Evolutionary conservation across 169 alveolate species (phyloP).

Genomic region (Cryptosporidium xiaoi): DNA sequence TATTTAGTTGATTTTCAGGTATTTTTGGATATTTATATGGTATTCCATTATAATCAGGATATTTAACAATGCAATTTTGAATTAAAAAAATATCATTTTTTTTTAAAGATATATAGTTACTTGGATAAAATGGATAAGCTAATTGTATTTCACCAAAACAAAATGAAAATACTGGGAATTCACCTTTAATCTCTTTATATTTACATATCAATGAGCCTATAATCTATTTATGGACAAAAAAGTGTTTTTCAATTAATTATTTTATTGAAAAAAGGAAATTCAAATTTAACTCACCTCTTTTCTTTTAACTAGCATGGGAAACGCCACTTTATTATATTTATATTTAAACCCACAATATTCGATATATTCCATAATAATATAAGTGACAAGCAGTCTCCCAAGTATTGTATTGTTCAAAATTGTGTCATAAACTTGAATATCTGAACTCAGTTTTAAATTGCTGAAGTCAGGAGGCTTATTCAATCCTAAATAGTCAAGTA

Average conservation of each 20-base stretch:
- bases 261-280: not conserved
- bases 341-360: constrained; percentile 32
- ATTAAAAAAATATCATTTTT: constrained; percentile 50
- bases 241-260: not conserved
- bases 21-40: constrained; percentile 50
- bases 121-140: constrained; percentile 49
- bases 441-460: not conserved
- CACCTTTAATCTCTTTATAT: not conserved
- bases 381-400: not conserved
- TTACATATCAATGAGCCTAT: constrained; percentile 34
- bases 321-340: constrained; percentile 9
- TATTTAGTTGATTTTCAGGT: constrained; percentile 10
- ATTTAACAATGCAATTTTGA: constrained; percentile 25
- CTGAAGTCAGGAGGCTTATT: constrained; percentile 3
- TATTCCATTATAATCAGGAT: constrained; percentile 31
- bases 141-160: constrained; percentile 63
- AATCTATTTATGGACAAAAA: not conserved
- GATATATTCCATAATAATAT: not conserved
- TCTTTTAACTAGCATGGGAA: constrained; percentile 52
- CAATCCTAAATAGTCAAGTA: constrained; percentile 1
- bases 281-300: constrained; percentile 39
- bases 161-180: constrained; percentile 9
- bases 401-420: constrained; percentile 1
- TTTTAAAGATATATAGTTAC: constrained; percentile 9
- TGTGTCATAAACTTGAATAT: not conserved